These are phyloP conservation scores for Calocybe gangraenosa DNA, from an alignment of 768 basidiomycete genomes.

Conservation along the genomic window DNA sequence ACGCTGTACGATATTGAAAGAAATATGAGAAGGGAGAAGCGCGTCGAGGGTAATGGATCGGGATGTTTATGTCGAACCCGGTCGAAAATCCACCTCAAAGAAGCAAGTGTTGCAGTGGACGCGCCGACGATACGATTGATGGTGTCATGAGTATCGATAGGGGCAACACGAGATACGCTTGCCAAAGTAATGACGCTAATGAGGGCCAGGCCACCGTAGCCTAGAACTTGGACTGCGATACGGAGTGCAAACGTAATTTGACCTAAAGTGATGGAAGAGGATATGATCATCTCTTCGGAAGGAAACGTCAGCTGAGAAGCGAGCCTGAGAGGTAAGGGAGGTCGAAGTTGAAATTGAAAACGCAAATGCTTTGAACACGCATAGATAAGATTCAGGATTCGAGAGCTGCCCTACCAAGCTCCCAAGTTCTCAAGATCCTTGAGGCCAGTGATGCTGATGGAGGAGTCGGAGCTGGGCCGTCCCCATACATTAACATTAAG, in stretches of 20 bases:
- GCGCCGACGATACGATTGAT: conserved; percentile 19
- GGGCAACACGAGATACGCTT: conserved; percentile 17
- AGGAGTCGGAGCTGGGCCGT: too few relatives aligned
- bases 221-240: conserved; percentile 20
- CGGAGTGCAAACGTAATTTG: conserved; percentile 22
- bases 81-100: conserved; percentile 17
- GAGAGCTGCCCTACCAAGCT: too few relatives aligned
- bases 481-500: too few relatives aligned
- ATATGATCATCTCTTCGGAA: conserved; percentile 10
- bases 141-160: conserved; percentile 20
- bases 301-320: background rate
- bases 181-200: conserved; percentile 19
- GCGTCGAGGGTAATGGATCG: conserved; percentile 17
- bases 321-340: too few relatives aligned
- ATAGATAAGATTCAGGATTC: too few relatives aligned
- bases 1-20: conserved; percentile 13
- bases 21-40: conserved; percentile 14
- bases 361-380: too few relatives aligned
- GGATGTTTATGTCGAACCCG: conserved; percentile 13
- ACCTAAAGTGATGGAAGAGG: conserved; percentile 14
- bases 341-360: too few relatives aligned
- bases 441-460: too few relatives aligned
- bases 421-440: too few relatives aligned
- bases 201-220: conserved; percentile 17
- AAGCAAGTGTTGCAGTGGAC: conserved; percentile 9